Conservation (phyloP, 2,329 filamentous ascomycete genomes). For the Myriosclerotinia scirpicola region DNA sequence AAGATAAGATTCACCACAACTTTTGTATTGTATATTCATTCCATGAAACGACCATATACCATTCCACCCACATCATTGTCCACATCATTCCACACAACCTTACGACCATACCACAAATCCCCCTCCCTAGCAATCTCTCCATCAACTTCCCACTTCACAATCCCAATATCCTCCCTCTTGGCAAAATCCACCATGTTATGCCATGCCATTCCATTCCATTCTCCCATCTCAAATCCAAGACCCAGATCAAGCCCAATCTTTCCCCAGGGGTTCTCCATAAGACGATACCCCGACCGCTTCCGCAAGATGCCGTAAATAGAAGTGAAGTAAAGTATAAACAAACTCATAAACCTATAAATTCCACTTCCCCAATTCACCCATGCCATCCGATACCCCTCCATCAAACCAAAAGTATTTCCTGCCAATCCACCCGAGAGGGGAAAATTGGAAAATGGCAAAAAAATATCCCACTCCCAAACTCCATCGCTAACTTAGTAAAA, state of each 20-base stretch:
- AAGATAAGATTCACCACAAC: too few relatives aligned
- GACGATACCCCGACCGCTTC: background rate
- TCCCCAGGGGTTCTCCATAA: background rate
- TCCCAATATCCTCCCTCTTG: too few relatives aligned
- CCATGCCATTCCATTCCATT: too few relatives aligned
- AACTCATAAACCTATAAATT: background rate
- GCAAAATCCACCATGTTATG: too few relatives aligned
- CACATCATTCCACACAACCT: too few relatives aligned
- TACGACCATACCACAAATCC: too few relatives aligned
- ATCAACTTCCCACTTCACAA: too few relatives aligned
- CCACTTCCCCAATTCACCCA: background rate
- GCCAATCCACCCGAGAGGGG: background rate
- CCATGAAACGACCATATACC: too few relatives aligned
- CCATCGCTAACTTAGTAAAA: slow-evolving; percentile 16
- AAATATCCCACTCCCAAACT: slow-evolving; percentile 4
- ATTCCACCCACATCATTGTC: too few relatives aligned
- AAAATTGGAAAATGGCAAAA: background rate
- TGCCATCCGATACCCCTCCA: background rate
- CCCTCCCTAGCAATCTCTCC: too few relatives aligned
- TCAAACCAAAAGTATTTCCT: background rate
- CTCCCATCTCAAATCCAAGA: background rate
- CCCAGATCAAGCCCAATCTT: background rate
- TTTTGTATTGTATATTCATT: too few relatives aligned
- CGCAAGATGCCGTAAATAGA: background rate
- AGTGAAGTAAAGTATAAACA: slow-evolving; percentile 12